Evolutionary conservation across 805 yeast species (phyloP).

Genomic region (Teunomyces aglyptinius): DNA sequence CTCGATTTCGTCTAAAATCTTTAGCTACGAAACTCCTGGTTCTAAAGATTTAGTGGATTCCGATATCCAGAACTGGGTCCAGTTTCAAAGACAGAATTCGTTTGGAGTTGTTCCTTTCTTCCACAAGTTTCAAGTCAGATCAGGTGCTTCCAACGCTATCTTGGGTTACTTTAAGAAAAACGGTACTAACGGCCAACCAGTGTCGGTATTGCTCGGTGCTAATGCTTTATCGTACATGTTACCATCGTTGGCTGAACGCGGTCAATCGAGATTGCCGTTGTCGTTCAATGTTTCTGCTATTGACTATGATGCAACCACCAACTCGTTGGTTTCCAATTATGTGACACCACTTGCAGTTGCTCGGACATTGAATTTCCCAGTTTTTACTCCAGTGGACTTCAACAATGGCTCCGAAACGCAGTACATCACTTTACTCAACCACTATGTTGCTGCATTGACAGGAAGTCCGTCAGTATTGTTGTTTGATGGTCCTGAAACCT

Average conservation of each 20-base stretch:
- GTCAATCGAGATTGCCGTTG: conserved; percentile 47
- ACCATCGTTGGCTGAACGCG: conserved; percentile 45
- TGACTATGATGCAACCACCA: conserved; percentile 57
- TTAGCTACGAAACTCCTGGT: conserved; percentile 69
- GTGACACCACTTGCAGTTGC: conserved; percentile 61
- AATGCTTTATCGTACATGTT: conserved; percentile 68
- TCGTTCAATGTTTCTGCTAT: conserved; percentile 74
- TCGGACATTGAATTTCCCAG: conserved; percentile 59
- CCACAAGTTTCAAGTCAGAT: conserved; percentile 65
- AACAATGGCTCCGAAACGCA: conserved; percentile 58
- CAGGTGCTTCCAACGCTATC: conserved; percentile 80
- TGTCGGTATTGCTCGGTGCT: conserved; percentile 59
- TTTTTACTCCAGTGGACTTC: conserved; percentile 60
- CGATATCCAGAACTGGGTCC: conserved; percentile 60
- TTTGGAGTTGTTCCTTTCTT: conserved; percentile 59
- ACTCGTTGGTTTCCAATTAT: conserved; percentile 62
- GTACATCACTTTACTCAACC: conserved; percentile 60
- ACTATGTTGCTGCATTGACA: conserved; percentile 51
- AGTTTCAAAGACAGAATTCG: conserved; percentile 49
- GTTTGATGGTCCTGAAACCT: conserved; percentile 75
- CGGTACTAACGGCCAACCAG: conserved; percentile 35
- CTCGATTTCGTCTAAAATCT: conserved; percentile 50
- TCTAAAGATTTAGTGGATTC: conserved; percentile 59
- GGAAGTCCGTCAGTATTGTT: conserved; percentile 64
- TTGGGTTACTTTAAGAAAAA: conserved; percentile 59